These are phyloP conservation scores for Diphasiastrum complanatum DNA, from an alignment of 83 land plant genomes.

Conservation along the genomic window DNA sequence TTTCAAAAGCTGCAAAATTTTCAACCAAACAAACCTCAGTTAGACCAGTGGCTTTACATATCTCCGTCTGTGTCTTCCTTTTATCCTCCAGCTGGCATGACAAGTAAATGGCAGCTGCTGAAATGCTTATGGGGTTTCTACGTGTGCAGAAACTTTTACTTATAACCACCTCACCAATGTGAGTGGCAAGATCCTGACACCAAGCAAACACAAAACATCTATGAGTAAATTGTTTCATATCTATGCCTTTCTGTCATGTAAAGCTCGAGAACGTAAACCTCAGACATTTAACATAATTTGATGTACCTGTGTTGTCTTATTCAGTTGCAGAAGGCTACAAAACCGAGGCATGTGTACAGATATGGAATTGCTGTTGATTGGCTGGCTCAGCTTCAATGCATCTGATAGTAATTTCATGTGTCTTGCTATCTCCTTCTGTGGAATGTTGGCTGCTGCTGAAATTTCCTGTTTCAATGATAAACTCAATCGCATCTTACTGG, in stretches of 20 bases:
- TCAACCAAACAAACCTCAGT: conserved; percentile 53
- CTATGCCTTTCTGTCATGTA: no score
- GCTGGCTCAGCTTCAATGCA: conserved; percentile 79
- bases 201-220: background rate
- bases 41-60: conserved; percentile 83
- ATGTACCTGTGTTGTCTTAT: conserved; percentile 86
- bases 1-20: no score
- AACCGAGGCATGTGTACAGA: conserved; percentile 89
- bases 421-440: conserved; percentile 84
- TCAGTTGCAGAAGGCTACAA: conserved; percentile 74
- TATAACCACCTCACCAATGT: conserved; percentile 82
- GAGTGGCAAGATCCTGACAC: conserved; percentile 75
- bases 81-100: conserved; percentile 85
- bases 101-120: conserved; percentile 84
- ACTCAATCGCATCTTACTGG: no score
- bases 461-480: conserved; percentile 53
- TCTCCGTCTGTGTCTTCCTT: conserved; percentile 83
- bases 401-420: conserved; percentile 80
- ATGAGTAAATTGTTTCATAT: no score
- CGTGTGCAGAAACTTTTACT: conserved; percentile 92
- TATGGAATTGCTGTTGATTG: conserved; percentile 83
- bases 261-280: no score
- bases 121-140: conserved; percentile 81
- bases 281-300: no score
- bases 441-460: conserved; percentile 70